Evolutionary conservation across 352 stramenopile species (phyloP).

Genomic region (Phytopythium aichiense): DNA sequence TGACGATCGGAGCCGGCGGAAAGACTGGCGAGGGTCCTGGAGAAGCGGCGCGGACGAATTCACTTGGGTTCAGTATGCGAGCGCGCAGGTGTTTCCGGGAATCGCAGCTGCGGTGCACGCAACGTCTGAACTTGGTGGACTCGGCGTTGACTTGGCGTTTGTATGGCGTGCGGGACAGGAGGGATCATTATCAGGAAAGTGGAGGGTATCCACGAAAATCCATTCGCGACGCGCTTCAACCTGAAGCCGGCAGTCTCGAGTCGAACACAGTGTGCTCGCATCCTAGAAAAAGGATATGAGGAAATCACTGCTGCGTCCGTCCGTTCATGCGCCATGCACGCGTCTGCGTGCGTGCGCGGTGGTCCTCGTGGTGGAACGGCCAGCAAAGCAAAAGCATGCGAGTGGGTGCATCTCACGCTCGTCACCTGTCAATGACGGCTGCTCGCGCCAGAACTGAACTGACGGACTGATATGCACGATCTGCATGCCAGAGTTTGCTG

Average conservation of each 20-base stretch:
- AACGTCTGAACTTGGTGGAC: neutral
- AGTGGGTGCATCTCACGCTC: neutral
- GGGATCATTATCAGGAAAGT: too few species aligned
- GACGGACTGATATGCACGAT: too few species aligned
- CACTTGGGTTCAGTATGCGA: neutral
- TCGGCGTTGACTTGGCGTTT: neutral
- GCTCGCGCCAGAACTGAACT: too few species aligned
- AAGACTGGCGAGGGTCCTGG: neutral
- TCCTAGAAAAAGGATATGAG: too few species aligned
- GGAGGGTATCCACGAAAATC: too few species aligned
- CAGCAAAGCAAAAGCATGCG: neutral
- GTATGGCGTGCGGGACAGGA: constrained; percentile 2
- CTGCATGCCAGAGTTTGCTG: too few species aligned
- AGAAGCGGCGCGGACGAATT: neutral
- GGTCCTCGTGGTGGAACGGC: neutral
- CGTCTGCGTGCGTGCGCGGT: neutral
- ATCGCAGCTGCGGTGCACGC: neutral
- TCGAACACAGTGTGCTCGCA: too few species aligned
- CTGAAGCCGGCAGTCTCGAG: too few species aligned
- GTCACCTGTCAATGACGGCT: neutral
- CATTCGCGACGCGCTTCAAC: too few species aligned
- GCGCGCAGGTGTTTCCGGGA: neutral
- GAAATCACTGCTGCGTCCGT: too few species aligned
- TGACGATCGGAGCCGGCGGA: too few species aligned
- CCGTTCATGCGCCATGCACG: too few species aligned